Evolutionary conservation across 345 rosid genomes (phyloP), one percentile per base, ranked within the genome.

Genomic region (Melastoma malabathricum): DNA sequence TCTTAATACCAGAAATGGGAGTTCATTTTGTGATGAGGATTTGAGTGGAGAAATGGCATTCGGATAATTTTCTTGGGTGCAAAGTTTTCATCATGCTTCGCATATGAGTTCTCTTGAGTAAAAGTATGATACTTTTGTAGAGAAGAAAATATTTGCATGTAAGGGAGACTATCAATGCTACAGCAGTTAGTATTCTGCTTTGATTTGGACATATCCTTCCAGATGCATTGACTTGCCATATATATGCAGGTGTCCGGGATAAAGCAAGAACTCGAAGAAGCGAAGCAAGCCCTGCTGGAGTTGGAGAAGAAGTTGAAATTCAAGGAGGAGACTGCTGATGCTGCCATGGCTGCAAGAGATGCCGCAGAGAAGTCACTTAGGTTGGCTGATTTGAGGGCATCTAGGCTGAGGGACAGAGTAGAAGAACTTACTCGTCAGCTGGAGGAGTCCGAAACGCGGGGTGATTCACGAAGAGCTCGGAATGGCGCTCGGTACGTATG

Each of bases 311-410:
- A 88, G 82, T 68, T 93, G 49, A 93, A 74, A 73, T 85, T 80
- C 68, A 88, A 88, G 68, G 97, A 93, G 75, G 96, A 93, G 72
- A 93, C 92, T 0, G 97, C 97, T 1, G 71, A 75, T 5, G 97
- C 99, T 5, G 96, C 99, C 46, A 93, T 93, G 94, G 87, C 89
- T 13, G 99, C 97, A 19, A 88, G 99, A 64, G 99, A 88, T 57
- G 99, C 99, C 34, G 99, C 99, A 20, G 99, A 85, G 77, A 81
- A 80, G 66, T 93, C 99, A 8, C 71, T 93, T 69, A 72, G 71
- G 52, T 60, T 93, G 55, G 99, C 92, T 10, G 99, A 93, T 74
- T 48, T 59, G 61, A 88, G 97, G 54, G 94, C 97, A 1, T 57
- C 84, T n/a, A 76, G 92, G 71, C 75, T 88, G 68, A 78, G 99